These are phyloP conservation scores for Blastobotrys proliferans DNA, from an alignment of 1,139 yeast species.

Conservation along the genomic window DNA sequence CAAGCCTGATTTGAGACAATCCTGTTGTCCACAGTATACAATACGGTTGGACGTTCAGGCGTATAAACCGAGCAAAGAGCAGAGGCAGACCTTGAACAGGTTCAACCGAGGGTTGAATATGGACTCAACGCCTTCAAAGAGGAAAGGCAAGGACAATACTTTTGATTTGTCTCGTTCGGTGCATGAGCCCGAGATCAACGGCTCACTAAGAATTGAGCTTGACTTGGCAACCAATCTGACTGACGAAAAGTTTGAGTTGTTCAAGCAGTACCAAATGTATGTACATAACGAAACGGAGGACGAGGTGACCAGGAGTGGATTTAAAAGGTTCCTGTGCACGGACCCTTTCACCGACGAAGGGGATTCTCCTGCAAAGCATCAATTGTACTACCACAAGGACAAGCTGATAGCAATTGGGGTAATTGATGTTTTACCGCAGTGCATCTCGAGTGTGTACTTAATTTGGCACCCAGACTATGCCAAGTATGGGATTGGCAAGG, in stretches of 20 bases:
- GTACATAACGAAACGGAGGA: constrained; percentile 62
- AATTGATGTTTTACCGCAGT: constrained; percentile 69
- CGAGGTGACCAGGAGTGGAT: constrained; percentile 46
- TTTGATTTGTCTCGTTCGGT: constrained; percentile 34
- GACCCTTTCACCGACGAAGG: constrained; percentile 48
- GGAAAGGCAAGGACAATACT: constrained; percentile 22
- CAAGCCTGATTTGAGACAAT: constrained; percentile 64
- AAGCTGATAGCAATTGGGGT: constrained; percentile 73
- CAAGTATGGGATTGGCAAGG: constrained; percentile 67
- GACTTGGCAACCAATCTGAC: constrained; percentile 54
- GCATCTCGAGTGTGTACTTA: constrained; percentile 80
- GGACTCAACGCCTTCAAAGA: constrained; percentile 19
- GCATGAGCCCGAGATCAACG: constrained; percentile 20
- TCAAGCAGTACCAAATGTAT: constrained; percentile 59
- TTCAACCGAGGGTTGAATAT: constrained; percentile 37
- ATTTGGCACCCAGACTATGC: constrained; percentile 85
- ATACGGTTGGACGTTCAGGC: constrained; percentile 55
- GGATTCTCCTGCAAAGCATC: constrained; percentile 54
- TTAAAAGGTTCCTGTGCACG: constrained; percentile 63
- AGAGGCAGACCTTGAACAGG: constrained; percentile 59
- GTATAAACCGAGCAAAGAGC: constrained; percentile 57
- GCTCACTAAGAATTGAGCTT: constrained; percentile 44
- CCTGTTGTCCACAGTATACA: constrained; percentile 82
- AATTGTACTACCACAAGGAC: constrained; percentile 64
- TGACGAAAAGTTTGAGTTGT: constrained; percentile 61